Percentiles rank a stretch among this genome's conserved stretches.
Evolutionary conservation across 176 grass and related monocot species (phyloP).

Genomic region (Rhynchospora tenuis): DNA sequence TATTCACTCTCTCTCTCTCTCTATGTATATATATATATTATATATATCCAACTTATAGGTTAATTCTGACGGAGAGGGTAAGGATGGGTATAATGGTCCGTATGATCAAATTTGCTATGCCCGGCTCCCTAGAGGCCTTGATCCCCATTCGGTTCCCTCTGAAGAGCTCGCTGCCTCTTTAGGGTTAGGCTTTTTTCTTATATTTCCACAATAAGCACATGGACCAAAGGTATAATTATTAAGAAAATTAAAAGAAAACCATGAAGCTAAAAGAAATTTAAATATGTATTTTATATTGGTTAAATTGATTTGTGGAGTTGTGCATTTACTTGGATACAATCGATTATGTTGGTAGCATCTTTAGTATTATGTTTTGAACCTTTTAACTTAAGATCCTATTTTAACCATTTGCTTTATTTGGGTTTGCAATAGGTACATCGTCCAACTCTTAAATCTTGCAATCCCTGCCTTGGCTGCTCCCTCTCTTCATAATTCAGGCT

Average conservation of each 20-base stretch:
- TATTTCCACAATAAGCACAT: background rate
- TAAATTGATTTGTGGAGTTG: background rate
- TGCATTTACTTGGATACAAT: background rate
- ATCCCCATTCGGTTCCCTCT: conserved; percentile 87
- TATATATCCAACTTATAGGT: conserved; percentile 47
- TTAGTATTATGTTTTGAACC: background rate
- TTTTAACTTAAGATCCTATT: background rate
- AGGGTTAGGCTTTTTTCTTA: conserved; percentile 51
- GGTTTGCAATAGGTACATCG: conserved; percentile 58
- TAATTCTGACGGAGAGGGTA: conserved; percentile 70
- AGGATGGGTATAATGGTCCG: conserved; percentile 56
- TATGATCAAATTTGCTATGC: conserved; percentile 75
- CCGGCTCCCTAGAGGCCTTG: conserved; percentile 72
- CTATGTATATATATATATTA: too few species aligned
- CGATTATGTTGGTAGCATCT: background rate
- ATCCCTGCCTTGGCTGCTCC: conserved; percentile 78
- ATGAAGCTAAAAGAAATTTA: background rate
- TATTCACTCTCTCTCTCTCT: background rate
- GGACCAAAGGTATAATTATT: background rate
- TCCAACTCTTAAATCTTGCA: conserved; percentile 76
- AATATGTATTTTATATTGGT: background rate
- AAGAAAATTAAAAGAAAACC: background rate
- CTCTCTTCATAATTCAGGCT: conserved; percentile 83
- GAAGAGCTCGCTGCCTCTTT: conserved; percentile 88
- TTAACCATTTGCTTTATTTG: background rate